These are phyloP conservation scores for Coprinellus micaceus DNA, from an alignment of 768 basidiomycete species.

Conservation along the genomic window DNA sequence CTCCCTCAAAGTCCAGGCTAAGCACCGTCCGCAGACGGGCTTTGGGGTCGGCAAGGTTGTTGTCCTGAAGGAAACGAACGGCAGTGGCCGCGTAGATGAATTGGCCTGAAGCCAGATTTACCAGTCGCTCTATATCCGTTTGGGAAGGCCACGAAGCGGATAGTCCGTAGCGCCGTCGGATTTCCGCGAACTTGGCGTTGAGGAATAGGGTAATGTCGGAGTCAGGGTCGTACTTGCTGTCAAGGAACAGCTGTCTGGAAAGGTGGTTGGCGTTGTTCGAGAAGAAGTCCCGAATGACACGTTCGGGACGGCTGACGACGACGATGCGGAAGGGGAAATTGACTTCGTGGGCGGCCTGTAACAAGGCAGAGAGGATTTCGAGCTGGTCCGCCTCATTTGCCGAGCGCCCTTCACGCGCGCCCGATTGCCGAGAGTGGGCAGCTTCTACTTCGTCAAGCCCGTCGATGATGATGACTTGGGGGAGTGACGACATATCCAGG, in stretches of 20 bases:
- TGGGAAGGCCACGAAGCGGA: constrained; percentile 1
- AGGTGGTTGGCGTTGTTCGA: background rate
- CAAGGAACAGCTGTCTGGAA: background rate
- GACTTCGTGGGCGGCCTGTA: background rate
- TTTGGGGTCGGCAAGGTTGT: constrained; percentile 3
- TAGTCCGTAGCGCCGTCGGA: constrained; percentile 2
- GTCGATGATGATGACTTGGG: no score
- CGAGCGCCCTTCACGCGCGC: no score
- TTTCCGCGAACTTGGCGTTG: background rate
- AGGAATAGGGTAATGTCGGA: background rate
- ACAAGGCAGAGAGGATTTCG: constrained; percentile 2
- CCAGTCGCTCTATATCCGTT: constrained; percentile 1
- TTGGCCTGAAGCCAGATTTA: constrained; percentile 11
- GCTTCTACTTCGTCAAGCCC: no score
- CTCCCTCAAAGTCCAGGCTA: no score
- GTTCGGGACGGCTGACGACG: constrained; percentile 7
- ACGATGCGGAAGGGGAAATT: background rate
- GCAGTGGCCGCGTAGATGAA: constrained; percentile 5
- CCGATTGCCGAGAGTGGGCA: no score
- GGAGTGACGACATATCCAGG: no score
- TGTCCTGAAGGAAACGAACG: constrained; percentile 6
- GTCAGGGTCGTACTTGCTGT: background rate
- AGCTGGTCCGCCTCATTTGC: background rate
- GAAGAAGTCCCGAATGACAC: background rate
- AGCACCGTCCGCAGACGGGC: no score